Conservation (phyloP, 2,329 filamentous ascomycete genomes). For the Hypoxylon sp. region DNA sequence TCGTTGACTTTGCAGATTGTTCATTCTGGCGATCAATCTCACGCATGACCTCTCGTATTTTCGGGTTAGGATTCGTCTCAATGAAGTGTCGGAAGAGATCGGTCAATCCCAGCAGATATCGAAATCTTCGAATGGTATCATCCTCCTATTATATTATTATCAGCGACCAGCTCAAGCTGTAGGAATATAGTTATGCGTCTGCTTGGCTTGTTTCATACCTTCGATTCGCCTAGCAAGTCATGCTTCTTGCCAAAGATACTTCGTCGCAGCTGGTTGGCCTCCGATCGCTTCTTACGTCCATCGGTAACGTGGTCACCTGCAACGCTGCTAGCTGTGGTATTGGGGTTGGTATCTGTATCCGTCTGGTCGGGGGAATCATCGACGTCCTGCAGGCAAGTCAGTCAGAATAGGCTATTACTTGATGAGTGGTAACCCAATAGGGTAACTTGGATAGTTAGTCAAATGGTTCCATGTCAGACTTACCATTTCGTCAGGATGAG, state of each 20-base stretch:
- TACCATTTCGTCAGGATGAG: slow-evolving; percentile 65
- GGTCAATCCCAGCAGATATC: slow-evolving; percentile 93
- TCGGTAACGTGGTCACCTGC: slow-evolving; percentile 79
- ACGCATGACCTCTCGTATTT: slow-evolving; percentile 91
- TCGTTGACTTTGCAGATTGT: slow-evolving; percentile 78
- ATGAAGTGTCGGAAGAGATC: slow-evolving; percentile 99
- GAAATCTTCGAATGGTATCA: slow-evolving; percentile 93
- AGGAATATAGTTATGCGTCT: slow-evolving; percentile 27
- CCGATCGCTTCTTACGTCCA: slow-evolving; percentile 86
- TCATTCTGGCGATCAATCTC: slow-evolving; percentile 96
- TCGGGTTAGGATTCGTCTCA: slow-evolving; percentile 95
- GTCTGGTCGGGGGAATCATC: slow-evolving; percentile 77
- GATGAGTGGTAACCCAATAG: not conserved
- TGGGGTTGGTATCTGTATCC: slow-evolving; percentile 76
- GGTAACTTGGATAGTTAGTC: slow-evolving; percentile 1
- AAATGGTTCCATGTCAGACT: slow-evolving; percentile 42
- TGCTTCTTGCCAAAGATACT: slow-evolving; percentile 97
- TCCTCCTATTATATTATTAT: slow-evolving; percentile 73
- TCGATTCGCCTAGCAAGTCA: slow-evolving; percentile 90
- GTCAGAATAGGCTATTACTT: slow-evolving; percentile 29
- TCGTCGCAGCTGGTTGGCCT: slow-evolving; percentile 90
- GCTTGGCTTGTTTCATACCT: slow-evolving; percentile 68
- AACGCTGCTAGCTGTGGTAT: slow-evolving; percentile 85
- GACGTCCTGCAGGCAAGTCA: slow-evolving; percentile 62
- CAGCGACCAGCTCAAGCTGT: slow-evolving; percentile 55